Evolutionary conservation across 2,329 filamentous ascomycete species (phyloP).

Genomic region (Trichoderma afroharzianum): DNA sequence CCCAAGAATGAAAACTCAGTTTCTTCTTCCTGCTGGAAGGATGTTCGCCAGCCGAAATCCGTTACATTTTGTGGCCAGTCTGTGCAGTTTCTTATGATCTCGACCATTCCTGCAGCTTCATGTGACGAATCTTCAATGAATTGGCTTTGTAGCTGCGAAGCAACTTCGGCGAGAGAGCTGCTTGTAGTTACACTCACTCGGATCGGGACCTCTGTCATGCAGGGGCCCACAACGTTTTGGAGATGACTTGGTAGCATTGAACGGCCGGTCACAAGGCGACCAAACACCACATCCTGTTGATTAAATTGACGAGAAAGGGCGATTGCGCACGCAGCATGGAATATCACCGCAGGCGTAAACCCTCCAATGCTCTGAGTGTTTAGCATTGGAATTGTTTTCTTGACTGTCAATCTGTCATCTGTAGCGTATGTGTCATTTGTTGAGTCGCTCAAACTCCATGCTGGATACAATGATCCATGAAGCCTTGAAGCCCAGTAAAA

Average conservation of each 20-base stretch:
- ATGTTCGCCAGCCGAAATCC: conserved; percentile 13
- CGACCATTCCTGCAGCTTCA: conserved; percentile 6
- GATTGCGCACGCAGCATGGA: conserved; percentile 9
- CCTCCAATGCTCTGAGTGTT: background rate
- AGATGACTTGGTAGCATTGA: conserved; percentile 7
- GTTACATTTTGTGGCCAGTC: conserved; percentile 9
- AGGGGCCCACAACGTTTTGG: conserved; percentile 16
- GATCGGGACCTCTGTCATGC: conserved; percentile 9
- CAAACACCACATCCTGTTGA: conserved; percentile 9
- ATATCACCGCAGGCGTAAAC: background rate
- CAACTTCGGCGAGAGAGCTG: background rate
- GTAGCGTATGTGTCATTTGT: background rate
- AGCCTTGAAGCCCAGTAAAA: conserved; percentile 2
- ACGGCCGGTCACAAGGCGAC: conserved; percentile 16
- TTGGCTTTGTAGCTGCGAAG: conserved; percentile 4
- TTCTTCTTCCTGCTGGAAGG: conserved; percentile 10
- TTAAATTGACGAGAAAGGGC: conserved; percentile 4
- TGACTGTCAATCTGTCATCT: background rate
- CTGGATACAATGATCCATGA: background rate
- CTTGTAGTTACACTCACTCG: background rate
- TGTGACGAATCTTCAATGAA: conserved; percentile 3
- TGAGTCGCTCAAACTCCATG: background rate
- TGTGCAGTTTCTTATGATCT: conserved; percentile 12
- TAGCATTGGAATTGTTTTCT: background rate
- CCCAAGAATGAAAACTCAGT: conserved; percentile 2